Conservation (phyloP, 257 asterid species). For the Nyctanthes arbortristis region DNA sequence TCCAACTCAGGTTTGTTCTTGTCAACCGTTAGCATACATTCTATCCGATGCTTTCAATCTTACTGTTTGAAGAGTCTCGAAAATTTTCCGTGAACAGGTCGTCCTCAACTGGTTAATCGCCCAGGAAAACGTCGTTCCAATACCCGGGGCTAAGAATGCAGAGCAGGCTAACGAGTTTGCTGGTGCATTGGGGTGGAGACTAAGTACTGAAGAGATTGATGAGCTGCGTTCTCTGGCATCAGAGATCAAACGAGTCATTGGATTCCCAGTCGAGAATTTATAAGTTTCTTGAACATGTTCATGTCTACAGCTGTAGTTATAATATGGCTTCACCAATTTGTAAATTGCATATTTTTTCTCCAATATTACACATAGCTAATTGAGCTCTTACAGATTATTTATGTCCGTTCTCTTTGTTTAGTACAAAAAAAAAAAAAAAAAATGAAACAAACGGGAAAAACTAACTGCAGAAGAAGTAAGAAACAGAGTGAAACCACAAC, state of each 20-base stretch:
- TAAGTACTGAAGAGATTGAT: slow-evolving; percentile 49
- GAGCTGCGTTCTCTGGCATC: slow-evolving; percentile 79
- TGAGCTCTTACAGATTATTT: too few relatives aligned
- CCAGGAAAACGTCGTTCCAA: slow-evolving; percentile 78
- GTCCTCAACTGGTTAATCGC: slow-evolving; percentile 88
- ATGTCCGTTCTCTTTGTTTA: too few relatives aligned
- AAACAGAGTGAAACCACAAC: too few relatives aligned
- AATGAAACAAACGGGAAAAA: too few relatives aligned
- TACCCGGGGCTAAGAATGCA: slow-evolving; percentile 75
- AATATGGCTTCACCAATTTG: not conserved
- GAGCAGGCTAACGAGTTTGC: slow-evolving; percentile 82
- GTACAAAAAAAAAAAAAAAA: too few relatives aligned
- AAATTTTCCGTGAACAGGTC: slow-evolving; percentile 38
- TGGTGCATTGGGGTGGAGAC: slow-evolving; percentile 76
- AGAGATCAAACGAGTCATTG: slow-evolving; percentile 55
- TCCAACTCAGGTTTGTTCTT: slow-evolving; percentile 69
- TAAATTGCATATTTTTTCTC: not conserved
- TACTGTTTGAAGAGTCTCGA: not conserved
- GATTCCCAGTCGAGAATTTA: slow-evolving; percentile 82
- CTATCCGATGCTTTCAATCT: too few relatives aligned
- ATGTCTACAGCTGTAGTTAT: not conserved
- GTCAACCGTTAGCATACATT: slow-evolving; percentile 9
- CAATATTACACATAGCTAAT: too few relatives aligned
- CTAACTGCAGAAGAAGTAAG: too few relatives aligned
- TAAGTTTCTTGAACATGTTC: slow-evolving; percentile 17